Base-by-base conservation (phyloP, 306 rosid species). In the Mucuna pruriens region DNA sequence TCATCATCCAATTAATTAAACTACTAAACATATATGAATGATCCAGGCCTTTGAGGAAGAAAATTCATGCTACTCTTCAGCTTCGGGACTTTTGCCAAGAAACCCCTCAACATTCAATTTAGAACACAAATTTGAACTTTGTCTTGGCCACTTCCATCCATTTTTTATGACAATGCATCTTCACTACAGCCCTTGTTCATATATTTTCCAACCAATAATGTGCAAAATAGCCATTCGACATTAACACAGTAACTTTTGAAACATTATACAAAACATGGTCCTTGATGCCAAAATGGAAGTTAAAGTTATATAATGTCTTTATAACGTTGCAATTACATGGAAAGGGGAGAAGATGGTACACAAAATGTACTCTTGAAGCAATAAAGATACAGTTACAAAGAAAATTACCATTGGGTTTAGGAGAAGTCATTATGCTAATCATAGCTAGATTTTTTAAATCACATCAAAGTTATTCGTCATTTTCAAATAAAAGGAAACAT, bases 141-240 rank as follows among this genome's bases (percentile, higher is more conserved):
- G 22, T 25, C 8, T 12, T 55, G 4, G 26, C 20, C 8, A 39
- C 44, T 76, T 26, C 44, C 26, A 29, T 63, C 64, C 34, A 46
- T 51, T 22, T 74, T 39, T 39, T 77, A 48, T 77, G 22, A 13
- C 62, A 76, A 31, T 29, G 44, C 81, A 17, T 29, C 63, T 64
- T 64, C 39, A 39, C 17, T 36, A 58, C 57, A 31, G 7, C 19
- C 17, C 9, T 33, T 48, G 3, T n/a, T 15, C 72, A 31, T 33
- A 36, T 15, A 44, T 45, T 69, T 40, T 60, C 57, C 73, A 58
- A 31, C 42, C 10, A 80, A 58, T 5, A 60, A 80, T 71, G n/a
- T 22, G 46, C 44, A 79, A 57, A 38, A 11, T 31, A 54, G 48
- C 70, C 25, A 42, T 29, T 42, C 1, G 2, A 40, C 63, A 33